These are phyloP conservation scores for Aphanomyces euteiches DNA, from an alignment of 352 stramenopile genomes.

Conservation along the genomic window DNA sequence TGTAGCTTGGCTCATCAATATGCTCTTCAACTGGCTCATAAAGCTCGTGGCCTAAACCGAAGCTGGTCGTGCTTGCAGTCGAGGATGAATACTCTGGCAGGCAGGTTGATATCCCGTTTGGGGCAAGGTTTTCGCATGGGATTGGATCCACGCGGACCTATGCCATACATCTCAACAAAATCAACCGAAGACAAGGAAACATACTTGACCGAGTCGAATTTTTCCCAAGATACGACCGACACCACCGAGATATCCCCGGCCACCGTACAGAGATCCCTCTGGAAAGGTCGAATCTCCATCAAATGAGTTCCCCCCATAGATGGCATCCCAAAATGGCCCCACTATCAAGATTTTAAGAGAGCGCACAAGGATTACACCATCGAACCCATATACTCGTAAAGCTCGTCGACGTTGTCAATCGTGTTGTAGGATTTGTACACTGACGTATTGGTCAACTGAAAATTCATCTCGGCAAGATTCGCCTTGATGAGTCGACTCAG, in stretches of 20 bases:
- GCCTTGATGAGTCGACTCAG: neutral
- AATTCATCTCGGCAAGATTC: slow-evolving; percentile 11
- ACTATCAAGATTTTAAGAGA: neutral
- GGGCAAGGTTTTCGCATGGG: neutral
- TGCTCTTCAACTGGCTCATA: slow-evolving; percentile 15
- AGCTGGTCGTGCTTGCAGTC: slow-evolving; percentile 12
- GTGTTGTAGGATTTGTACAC: slow-evolving; percentile 25
- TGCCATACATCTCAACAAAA: neutral
- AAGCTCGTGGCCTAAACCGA: slow-evolving; percentile 5
- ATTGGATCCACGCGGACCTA: slow-evolving; percentile 12
- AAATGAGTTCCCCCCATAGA: slow-evolving; percentile 16
- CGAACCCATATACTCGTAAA: slow-evolving; percentile 21
- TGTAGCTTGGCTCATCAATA: slow-evolving; percentile 10
- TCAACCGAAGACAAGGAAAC: neutral
- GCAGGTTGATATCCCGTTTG: neutral
- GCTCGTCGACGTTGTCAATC: slow-evolving; percentile 23
- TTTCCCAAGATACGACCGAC: slow-evolving; percentile 18
- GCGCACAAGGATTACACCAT: too few relatives aligned
- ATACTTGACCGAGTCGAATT: slow-evolving; percentile 25
- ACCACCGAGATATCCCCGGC: slow-evolving; percentile 19
- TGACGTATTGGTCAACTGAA: slow-evolving; percentile 25
- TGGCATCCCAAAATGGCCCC: slow-evolving; percentile 6
- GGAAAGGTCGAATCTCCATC: slow-evolving; percentile 12
- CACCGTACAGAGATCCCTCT: neutral
- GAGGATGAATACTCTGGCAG: slow-evolving; percentile 27